Evolutionary conservation across 768 basidiomycete genomes (phyloP), one percentile per base, ranked within the genome.

Genomic region (Lactifluus hygrophoroides): DNA sequence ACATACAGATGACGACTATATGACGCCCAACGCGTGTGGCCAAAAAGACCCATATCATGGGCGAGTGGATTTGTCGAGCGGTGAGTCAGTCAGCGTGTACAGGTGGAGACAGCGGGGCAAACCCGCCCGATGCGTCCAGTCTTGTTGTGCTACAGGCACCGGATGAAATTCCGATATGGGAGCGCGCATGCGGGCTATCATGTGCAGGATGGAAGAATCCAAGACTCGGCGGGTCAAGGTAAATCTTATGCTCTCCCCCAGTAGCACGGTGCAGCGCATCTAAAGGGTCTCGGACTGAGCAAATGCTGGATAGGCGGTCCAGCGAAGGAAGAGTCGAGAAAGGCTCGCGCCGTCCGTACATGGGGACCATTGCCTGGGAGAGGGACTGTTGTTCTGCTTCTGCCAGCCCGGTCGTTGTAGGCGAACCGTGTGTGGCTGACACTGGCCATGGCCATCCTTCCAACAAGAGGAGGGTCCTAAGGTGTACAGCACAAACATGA

Each of bases 331-430:
- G 81, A 80, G 4, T 72, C 61, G 38, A 92, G 69, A 69, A 92
- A 92, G 13, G 78, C 75, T 17, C 71, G 73, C n/a, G 78, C 71
- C 66, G 88, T 77, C 11, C 81, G 77, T 10, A 92, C 86, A 43
- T 87, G 84, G 8, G 86, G 85, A 0, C 90, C 89, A 60, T 84
- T 86, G 32, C 89, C 89, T 0, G 86, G 86, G 68, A n/a, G n/a
- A n/a, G n/a, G n/a, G n/a, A n/a, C n/a, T n/a, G n/a, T n/a, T n/a
- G n/a, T n/a, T n/a, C n/a, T n/a, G n/a, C n/a, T n/a, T n/a, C n/a
- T n/a, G n/a, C n/a, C n/a, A n/a, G n/a, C n/a, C n/a, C n/a, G n/a
- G n/a, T n/a, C n/a, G n/a, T n/a, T n/a, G n/a, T n/a, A n/a, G n/a
- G n/a, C n/a, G n/a, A n/a, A n/a, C n/a, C n/a, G n/a, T n/a, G n/a